Percentiles rank a stretch among this genome's conserved stretches.
Conservation (phyloP, 2,329 filamentous ascomycete genomes). For the Endothia cerciana region DNA sequence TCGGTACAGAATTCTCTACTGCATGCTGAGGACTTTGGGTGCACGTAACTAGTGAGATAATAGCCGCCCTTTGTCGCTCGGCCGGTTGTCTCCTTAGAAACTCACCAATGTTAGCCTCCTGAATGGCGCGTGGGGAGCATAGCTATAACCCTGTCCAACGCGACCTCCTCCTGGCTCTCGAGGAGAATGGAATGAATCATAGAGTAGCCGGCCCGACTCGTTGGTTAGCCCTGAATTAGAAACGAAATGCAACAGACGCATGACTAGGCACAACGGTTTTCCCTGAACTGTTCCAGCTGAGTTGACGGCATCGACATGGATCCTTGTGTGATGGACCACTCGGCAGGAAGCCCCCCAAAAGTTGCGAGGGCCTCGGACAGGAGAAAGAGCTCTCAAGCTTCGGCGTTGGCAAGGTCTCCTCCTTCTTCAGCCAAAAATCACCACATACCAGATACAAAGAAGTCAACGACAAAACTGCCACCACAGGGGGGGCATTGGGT, state of each 20-base stretch:
- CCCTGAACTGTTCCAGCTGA: background rate
- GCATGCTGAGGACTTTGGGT: too few relatives aligned
- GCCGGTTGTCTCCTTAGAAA: background rate
- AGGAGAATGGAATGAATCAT: constrained; percentile 9
- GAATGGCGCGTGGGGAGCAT: background rate
- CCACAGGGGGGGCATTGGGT: background rate
- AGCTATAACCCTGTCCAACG: background rate
- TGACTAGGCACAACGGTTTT: background rate
- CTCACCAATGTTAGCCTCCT: background rate
- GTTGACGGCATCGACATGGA: background rate
- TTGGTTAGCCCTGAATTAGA: background rate
- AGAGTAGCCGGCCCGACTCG: background rate
- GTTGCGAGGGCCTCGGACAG: background rate
- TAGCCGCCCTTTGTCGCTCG: background rate
- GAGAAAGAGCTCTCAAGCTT: background rate
- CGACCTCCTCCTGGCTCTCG: background rate
- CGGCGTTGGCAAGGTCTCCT: background rate
- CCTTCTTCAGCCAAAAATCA: background rate
- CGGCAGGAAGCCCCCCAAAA: too few relatives aligned
- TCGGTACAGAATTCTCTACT: background rate
- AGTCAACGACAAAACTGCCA: background rate
- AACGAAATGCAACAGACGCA: background rate
- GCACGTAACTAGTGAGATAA: background rate
- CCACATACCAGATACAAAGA: background rate
- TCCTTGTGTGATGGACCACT: background rate